These are phyloP conservation scores for Cladobotryum mycophilum DNA, from an alignment of 2,329 filamentous ascomycete species.

Conservation along the genomic window DNA sequence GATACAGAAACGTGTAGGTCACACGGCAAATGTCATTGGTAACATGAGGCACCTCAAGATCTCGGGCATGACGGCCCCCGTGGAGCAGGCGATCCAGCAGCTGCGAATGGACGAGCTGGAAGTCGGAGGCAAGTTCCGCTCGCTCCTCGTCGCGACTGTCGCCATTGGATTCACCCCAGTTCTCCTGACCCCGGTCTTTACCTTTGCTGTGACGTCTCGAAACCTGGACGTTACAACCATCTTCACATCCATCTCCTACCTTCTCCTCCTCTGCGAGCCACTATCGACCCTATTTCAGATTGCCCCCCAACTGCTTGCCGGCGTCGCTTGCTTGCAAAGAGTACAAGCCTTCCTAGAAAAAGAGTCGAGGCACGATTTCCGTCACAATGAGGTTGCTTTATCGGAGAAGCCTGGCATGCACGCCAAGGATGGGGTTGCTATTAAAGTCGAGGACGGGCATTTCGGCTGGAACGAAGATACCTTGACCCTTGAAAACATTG, in stretches of 20 bases:
- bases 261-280: slow-evolving; percentile 28
- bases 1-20: slow-evolving; percentile 29
- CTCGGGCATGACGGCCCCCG: slow-evolving; percentile 22
- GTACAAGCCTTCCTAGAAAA: slow-evolving; percentile 33
- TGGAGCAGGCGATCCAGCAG: slow-evolving; percentile 23
- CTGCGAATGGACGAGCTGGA: slow-evolving; percentile 25
- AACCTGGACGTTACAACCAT: slow-evolving; percentile 22
- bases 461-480: slow-evolving; percentile 24
- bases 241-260: slow-evolving; percentile 29
- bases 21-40: slow-evolving; percentile 26
- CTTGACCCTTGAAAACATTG: slow-evolving; percentile 13
- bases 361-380: slow-evolving; percentile 20
- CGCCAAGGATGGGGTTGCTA: background rate
- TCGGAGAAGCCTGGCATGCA: background rate
- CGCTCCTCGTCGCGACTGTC: slow-evolving; percentile 18
- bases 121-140: slow-evolving; percentile 21
- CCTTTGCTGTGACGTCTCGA: slow-evolving; percentile 24
- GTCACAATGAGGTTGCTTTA: background rate
- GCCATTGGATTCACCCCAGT: slow-evolving; percentile 30
- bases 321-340: slow-evolving; percentile 26
- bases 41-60: slow-evolving; percentile 30
- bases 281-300: slow-evolving; percentile 26
- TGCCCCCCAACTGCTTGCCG: slow-evolving; percentile 26
- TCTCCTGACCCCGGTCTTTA: slow-evolving; percentile 28
- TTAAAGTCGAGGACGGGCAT: slow-evolving; percentile 12